A percentile compares a stretch with the other conserved stretches of the same genome.
Conservation (phyloP, 2,329 filamentous ascomycete genomes). For the Alternaria sp. region DNA sequence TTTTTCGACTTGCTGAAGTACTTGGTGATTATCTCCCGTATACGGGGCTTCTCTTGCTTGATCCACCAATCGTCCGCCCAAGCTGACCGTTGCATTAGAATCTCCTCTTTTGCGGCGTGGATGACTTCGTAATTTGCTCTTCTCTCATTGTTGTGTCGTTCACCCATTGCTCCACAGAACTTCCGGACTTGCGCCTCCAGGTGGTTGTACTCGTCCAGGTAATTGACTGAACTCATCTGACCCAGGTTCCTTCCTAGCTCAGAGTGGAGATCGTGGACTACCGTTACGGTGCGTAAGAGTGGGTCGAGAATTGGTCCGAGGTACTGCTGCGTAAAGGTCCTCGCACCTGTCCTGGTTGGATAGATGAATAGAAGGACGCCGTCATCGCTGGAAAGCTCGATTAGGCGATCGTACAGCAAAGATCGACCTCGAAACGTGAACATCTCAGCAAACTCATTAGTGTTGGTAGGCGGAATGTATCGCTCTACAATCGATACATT, state of each 20-base stretch:
- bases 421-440: constrained; percentile 61
- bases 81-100: constrained; percentile 58
- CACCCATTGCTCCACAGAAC: constrained; percentile 38
- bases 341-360: constrained; percentile 63
- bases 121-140: constrained; percentile 53
- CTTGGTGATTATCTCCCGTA: constrained; percentile 58
- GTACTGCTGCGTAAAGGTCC: constrained; percentile 65
- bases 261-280: constrained; percentile 64
- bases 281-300: constrained; percentile 63
- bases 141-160: constrained; percentile 35
- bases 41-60: constrained; percentile 67
- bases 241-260: constrained; percentile 63
- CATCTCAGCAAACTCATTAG: constrained; percentile 64
- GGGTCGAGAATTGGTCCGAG: constrained; percentile 68
- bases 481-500: constrained; percentile 68
- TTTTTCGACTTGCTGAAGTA: constrained; percentile 54
- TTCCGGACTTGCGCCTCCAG: constrained; percentile 48
- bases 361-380: constrained; percentile 69
- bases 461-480: constrained; percentile 68
- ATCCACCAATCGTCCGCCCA: constrained; percentile 69
- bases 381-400: constrained; percentile 63
- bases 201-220: constrained; percentile 62
- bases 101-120: constrained; percentile 59
- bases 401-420: constrained; percentile 65
- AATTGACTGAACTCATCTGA: constrained; percentile 59